Conservation (phyloP, 768 basidiomycete genomes). For the Lactifluus hygrophoroides region DNA sequence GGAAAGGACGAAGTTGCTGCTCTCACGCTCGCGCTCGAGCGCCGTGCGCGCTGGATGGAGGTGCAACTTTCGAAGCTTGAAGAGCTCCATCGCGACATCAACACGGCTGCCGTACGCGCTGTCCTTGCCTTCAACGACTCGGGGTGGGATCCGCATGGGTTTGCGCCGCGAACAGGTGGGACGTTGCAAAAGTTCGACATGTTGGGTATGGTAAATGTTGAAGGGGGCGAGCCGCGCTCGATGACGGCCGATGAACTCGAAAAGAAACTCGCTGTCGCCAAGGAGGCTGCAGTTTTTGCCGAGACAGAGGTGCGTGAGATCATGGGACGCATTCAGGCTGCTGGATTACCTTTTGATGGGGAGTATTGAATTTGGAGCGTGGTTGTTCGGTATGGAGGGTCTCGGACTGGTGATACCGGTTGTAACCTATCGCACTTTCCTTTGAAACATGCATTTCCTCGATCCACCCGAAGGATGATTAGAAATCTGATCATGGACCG, state of each 20-base stretch:
- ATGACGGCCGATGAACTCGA: slow-evolving; percentile 72
- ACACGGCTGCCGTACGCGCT: slow-evolving; percentile 76
- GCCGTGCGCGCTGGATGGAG: slow-evolving; percentile 92
- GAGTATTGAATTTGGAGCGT: slow-evolving; percentile 4
- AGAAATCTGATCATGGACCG: background rate
- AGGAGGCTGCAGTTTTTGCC: slow-evolving; percentile 60
- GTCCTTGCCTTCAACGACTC: slow-evolving; percentile 78
- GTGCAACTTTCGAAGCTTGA: slow-evolving; percentile 83
- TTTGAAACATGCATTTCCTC: slow-evolving; percentile 7
- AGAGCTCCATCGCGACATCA: slow-evolving; percentile 84
- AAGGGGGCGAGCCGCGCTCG: slow-evolving; percentile 32
- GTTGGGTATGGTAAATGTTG: slow-evolving; percentile 44
- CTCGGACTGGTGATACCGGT: background rate
- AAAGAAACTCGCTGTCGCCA: slow-evolving; percentile 60
- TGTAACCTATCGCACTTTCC: slow-evolving; percentile 3
- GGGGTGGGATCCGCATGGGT: slow-evolving; percentile 68
- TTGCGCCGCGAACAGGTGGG: slow-evolving; percentile 62
- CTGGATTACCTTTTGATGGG: slow-evolving; percentile 34
- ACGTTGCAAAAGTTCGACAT: slow-evolving; percentile 61
- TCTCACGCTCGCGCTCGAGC: slow-evolving; percentile 73
- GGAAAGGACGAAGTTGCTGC: slow-evolving; percentile 77
- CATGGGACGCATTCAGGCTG: slow-evolving; percentile 58
- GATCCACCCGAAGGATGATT: background rate
- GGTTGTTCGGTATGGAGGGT: background rate
- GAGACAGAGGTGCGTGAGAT: slow-evolving; percentile 68